A percentile compares a stretch with the other conserved stretches of the same genome.
Evolutionary conservation across 805 yeast genomes (phyloP).

Genomic region (Ogataea kodamae): DNA sequence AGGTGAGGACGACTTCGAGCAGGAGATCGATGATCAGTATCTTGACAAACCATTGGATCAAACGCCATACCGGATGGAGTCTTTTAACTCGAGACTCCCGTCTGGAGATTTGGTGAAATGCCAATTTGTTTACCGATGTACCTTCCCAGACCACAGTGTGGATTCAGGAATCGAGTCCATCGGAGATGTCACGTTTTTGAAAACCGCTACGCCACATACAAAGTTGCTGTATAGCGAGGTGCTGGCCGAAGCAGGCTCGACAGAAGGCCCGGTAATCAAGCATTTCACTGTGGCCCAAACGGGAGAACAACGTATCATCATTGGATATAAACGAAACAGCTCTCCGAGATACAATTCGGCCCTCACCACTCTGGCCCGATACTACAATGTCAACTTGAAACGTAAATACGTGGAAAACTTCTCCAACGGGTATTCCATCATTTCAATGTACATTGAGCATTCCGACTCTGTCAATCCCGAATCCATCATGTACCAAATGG

Average conservation of each 20-base stretch:
- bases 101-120: slow-evolving; percentile 51
- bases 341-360: slow-evolving; percentile 88
- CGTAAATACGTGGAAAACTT: slow-evolving; percentile 94
- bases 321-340: slow-evolving; percentile 81
- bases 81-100: slow-evolving; percentile 64
- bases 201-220: slow-evolving; percentile 76
- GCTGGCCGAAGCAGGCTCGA: slow-evolving; percentile 60
- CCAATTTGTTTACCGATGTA: slow-evolving; percentile 79
- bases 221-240: slow-evolving; percentile 72
- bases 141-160: slow-evolving; percentile 36
- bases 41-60: slow-evolving; percentile 48
- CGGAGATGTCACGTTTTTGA: slow-evolving; percentile 74
- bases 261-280: slow-evolving; percentile 91
- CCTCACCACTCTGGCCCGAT: slow-evolving; percentile 78
- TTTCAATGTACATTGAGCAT: slow-evolving; percentile 80
- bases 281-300: slow-evolving; percentile 75
- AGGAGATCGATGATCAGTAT: slow-evolving; percentile 76
- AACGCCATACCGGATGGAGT: slow-evolving; percentile 65
- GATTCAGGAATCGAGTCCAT: slow-evolving; percentile 56
- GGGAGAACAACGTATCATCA: slow-evolving; percentile 81
- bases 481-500: slow-evolving; percentile 79
- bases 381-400: slow-evolving; percentile 78
- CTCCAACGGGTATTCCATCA: slow-evolving; percentile 79
- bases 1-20: slow-evolving; percentile 51
- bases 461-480: slow-evolving; percentile 53